Conservation (phyloP, 768 basidiomycete genomes). For the Tylopilus sp. region DNA sequence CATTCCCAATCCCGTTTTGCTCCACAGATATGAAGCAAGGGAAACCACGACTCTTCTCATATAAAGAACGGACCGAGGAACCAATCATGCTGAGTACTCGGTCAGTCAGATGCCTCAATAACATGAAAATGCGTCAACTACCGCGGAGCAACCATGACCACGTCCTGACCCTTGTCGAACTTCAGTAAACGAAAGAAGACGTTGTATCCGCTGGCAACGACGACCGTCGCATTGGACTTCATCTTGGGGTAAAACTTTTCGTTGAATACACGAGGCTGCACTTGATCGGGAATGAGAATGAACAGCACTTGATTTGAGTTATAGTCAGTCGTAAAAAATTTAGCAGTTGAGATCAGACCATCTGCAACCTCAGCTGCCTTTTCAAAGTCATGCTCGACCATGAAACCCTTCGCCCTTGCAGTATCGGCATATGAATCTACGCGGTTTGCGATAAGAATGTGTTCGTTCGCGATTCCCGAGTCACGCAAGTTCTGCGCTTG, state of each 20-base stretch:
- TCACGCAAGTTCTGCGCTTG: too few relatives aligned
- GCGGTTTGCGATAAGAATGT: too few relatives aligned
- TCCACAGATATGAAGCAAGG: background rate
- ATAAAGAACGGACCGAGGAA: background rate
- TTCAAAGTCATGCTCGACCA: too few relatives aligned
- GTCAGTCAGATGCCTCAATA: background rate
- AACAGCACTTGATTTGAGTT: constrained; percentile 33
- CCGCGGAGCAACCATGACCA: background rate
- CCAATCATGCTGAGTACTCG: background rate
- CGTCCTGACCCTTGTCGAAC: background rate
- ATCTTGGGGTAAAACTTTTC: constrained; percentile 46
- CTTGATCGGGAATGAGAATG: constrained; percentile 55
- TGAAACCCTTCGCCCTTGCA: too few relatives aligned
- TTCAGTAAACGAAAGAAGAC: constrained; percentile 41
- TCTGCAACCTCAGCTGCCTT: too few relatives aligned
- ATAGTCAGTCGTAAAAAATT: background rate
- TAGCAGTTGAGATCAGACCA: background rate
- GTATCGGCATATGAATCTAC: too few relatives aligned
- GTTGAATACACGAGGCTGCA: constrained; percentile 62
- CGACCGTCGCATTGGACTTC: constrained; percentile 33
- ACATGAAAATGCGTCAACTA: background rate
- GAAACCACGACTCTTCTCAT: background rate
- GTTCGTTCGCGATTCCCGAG: too few relatives aligned
- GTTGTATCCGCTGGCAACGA: constrained; percentile 57
- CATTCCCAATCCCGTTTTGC: background rate